Conservation (phyloP, 345 rosid genomes). For the Erysimum cheiranthoides region DNA sequence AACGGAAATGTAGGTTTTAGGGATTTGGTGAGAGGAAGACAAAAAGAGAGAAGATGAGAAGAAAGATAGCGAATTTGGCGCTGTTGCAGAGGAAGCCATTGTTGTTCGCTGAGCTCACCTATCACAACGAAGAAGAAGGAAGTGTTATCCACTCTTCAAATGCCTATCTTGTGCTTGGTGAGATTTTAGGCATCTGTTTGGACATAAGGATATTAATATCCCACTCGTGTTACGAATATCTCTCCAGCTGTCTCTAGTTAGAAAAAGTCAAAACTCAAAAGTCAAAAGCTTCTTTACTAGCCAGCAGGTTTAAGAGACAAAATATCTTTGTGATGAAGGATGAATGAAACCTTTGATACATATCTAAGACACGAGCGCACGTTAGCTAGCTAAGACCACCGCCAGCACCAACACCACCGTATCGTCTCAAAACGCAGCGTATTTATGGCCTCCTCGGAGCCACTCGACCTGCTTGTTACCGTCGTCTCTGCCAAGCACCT, state of each 20-base stretch:
- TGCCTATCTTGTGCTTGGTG: slow-evolving; percentile 35
- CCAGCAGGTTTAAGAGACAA: slow-evolving; percentile 3
- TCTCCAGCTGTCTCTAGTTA: slow-evolving; percentile 20
- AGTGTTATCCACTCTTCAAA: slow-evolving; percentile 48
- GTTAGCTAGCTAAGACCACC: slow-evolving; percentile 45
- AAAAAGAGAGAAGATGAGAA: slow-evolving; percentile 58
- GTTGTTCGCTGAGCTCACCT: slow-evolving; percentile 36
- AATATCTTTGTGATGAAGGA: not conserved
- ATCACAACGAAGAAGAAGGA: slow-evolving; percentile 30
- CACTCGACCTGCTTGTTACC: slow-evolving; percentile 51
- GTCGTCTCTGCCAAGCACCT: slow-evolving; percentile 62
- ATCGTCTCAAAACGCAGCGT: slow-evolving; percentile 30
- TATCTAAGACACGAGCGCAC: slow-evolving; percentile 41
- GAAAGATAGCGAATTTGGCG: slow-evolving; percentile 59
- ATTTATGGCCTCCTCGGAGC: slow-evolving; percentile 51
- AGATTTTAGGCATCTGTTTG: slow-evolving; percentile 27
- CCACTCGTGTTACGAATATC: not conserved
- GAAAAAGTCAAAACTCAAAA: slow-evolving; percentile 1
- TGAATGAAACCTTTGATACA: not conserved
- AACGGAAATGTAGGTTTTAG: slow-evolving; percentile 36
- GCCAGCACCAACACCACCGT: slow-evolving; percentile 35
- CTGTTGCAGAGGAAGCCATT: slow-evolving; percentile 57
- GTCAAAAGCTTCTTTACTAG: not conserved
- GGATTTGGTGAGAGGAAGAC: slow-evolving; percentile 47
- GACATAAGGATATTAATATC: slow-evolving; percentile 24